phyloP scores from a whole-genome alignment of 768 basidiomycete genomes.

The Xanthoconium purpureum region DNA sequence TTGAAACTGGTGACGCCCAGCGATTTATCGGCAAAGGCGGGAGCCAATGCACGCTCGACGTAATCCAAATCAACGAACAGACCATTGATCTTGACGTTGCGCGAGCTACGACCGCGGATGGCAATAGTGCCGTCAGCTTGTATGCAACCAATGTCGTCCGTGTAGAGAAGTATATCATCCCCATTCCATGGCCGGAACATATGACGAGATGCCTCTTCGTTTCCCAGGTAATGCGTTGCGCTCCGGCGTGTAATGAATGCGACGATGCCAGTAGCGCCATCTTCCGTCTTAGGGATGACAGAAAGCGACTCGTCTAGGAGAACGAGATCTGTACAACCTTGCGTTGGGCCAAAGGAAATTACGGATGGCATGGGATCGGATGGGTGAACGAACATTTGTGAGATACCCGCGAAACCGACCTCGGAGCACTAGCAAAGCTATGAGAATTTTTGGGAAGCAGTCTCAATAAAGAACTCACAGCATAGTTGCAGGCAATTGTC shows the following conservation, averaged over 20 bases:
- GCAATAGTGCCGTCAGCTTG: slow-evolving; percentile 26
- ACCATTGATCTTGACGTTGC: slow-evolving; percentile 31
- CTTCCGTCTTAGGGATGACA: slow-evolving; percentile 18
- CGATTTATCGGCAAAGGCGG: slow-evolving; percentile 20
- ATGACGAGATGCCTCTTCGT: slow-evolving; percentile 25
- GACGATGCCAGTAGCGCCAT: slow-evolving; percentile 28
- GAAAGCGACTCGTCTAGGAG: slow-evolving; percentile 24
- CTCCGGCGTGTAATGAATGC: slow-evolving; percentile 27
- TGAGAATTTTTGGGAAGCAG: neutral
- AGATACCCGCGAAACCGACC: slow-evolving; percentile 30
- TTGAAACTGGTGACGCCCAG: slow-evolving; percentile 23
- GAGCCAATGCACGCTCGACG: slow-evolving; percentile 26
- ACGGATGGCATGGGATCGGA: slow-evolving; percentile 23
- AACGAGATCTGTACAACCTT: slow-evolving; percentile 29
- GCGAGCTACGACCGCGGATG: slow-evolving; percentile 29
- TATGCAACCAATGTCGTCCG: slow-evolving; percentile 29
- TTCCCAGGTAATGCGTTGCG: slow-evolving; percentile 28
- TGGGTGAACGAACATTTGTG: slow-evolving; percentile 30
- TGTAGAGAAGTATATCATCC: slow-evolving; percentile 25
- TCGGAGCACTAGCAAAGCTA: slow-evolving; percentile 24
- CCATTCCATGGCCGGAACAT: slow-evolving; percentile 29
- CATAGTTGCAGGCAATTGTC: slow-evolving; percentile 32
- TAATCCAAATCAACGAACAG: slow-evolving; percentile 30
- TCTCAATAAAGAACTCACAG: slow-evolving; percentile 12
- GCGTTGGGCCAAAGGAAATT: slow-evolving; percentile 28